phyloP scores from a whole-genome alignment of 2,329 filamentous ascomycete species.

The Leptographium flavum region DNA sequence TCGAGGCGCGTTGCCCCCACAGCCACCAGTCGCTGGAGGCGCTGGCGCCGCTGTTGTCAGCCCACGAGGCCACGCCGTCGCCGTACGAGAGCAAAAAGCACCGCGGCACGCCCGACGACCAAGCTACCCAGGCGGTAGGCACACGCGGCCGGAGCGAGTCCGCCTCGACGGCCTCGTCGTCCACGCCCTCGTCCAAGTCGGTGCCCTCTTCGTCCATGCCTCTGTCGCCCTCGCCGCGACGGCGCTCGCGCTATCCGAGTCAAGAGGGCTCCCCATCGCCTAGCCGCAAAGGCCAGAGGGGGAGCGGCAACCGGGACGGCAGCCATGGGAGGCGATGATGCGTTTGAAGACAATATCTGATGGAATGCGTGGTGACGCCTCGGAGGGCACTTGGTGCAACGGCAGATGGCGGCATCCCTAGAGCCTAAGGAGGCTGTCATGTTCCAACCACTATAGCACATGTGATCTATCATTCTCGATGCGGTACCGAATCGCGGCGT shows the following conservation, averaged over 20 bases:
- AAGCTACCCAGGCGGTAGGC: background rate
- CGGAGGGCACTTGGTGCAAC: background rate
- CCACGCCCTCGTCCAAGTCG: conserved; percentile 1
- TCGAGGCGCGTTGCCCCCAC: conserved; percentile 6
- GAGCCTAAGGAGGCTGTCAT: background rate
- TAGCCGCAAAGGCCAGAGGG: background rate
- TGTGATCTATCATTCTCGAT: background rate
- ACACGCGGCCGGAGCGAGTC: background rate
- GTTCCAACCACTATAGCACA: background rate
- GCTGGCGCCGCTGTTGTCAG: background rate
- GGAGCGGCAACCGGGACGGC: background rate
- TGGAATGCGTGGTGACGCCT: too few species aligned
- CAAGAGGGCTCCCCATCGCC: background rate
- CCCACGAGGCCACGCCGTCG: background rate
- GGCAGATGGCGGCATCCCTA: too few species aligned
- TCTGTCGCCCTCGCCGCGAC: background rate
- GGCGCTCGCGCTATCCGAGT: background rate
- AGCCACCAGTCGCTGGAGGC: background rate
- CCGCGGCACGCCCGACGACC: background rate
- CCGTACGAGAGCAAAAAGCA: background rate
- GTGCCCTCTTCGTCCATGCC: background rate
- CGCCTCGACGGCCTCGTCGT: background rate
- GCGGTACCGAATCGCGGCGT: background rate
- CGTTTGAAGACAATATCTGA: too few species aligned
- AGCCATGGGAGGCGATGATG: too few species aligned